These are phyloP conservation scores for Vanilla planifolia DNA, from an alignment of 106 monocot species.

Conservation along the genomic window DNA sequence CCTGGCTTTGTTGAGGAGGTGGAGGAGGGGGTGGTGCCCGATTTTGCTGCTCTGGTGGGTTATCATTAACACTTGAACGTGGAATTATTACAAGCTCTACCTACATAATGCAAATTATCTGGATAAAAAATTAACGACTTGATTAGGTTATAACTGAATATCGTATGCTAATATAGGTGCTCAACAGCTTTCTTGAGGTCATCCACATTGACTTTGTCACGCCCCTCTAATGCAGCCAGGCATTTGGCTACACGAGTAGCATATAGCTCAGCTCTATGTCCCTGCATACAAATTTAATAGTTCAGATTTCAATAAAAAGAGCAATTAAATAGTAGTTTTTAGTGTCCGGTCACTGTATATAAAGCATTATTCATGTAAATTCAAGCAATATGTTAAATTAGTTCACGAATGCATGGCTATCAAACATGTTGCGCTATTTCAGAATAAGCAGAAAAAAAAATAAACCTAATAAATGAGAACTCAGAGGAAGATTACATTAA, in stretches of 20 bases:
- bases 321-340: neutral
- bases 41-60: slow-evolving; percentile 84
- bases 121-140: neutral
- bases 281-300: slow-evolving; percentile 31
- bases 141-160: neutral
- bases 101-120: slow-evolving; percentile 18
- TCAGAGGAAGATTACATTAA: too few relatives aligned
- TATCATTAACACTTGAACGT: slow-evolving; percentile 71
- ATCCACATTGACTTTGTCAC: slow-evolving; percentile 91
- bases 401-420: neutral
- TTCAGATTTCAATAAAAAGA: neutral
- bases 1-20: slow-evolving; percentile 86
- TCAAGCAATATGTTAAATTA: neutral
- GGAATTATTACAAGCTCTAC: slow-evolving; percentile 98
- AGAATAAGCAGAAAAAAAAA: too few relatives aligned
- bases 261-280: slow-evolving; percentile 94
- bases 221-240: slow-evolving; percentile 90
- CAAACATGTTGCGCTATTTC: too few relatives aligned
- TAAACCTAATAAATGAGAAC: too few relatives aligned
- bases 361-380: neutral
- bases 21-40: slow-evolving; percentile 78
- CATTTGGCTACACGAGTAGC: slow-evolving; percentile 98
- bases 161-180: slow-evolving; percentile 16
- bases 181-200: slow-evolving; percentile 99
- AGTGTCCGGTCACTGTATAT: neutral